Percentiles rank a stretch among this genome's conserved stretches.
phyloP scores from a whole-genome alignment of 257 asterid species.

The Mentha longifolia region DNA sequence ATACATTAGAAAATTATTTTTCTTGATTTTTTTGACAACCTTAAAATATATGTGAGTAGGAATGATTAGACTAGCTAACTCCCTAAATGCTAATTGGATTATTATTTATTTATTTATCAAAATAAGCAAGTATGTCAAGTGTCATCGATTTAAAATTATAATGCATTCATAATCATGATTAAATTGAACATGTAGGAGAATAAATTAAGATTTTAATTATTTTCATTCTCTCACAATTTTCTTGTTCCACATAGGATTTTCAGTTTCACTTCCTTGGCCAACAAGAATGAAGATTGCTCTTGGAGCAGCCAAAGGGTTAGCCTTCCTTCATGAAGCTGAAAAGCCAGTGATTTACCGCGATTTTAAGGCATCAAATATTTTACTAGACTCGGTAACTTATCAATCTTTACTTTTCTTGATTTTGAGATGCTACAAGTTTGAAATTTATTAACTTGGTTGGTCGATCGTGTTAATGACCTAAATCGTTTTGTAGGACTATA shows the following conservation, averaged over 20 bases:
- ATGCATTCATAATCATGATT: too few species aligned
- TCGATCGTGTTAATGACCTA: too few species aligned
- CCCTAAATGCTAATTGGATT: neutral
- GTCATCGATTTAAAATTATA: too few species aligned
- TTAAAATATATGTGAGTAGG: neutral
- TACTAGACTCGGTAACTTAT: slow-evolving; percentile 71
- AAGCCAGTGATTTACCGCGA: slow-evolving; percentile 89
- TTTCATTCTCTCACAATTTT: neutral
- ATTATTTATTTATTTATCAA: neutral
- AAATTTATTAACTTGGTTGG: too few species aligned
- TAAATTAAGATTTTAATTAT: neutral
- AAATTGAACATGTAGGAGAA: too few species aligned
- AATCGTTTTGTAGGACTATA: slow-evolving; percentile 58
- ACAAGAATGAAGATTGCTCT: slow-evolving; percentile 83
- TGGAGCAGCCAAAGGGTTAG: slow-evolving; percentile 95
- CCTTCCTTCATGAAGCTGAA: slow-evolving; percentile 89
- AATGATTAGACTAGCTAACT: neutral
- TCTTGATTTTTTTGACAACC: slow-evolving; percentile 8
- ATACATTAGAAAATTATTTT: neutral
- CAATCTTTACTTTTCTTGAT: too few species aligned
- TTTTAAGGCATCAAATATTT: slow-evolving; percentile 84
- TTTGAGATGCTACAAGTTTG: too few species aligned
- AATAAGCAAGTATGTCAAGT: too few species aligned
- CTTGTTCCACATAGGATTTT: slow-evolving; percentile 52
- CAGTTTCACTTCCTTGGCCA: slow-evolving; percentile 88